These are phyloP conservation scores for Neurospora tetraspora DNA, from an alignment of 495 filamentous ascomycete species.

Conservation along the genomic window DNA sequence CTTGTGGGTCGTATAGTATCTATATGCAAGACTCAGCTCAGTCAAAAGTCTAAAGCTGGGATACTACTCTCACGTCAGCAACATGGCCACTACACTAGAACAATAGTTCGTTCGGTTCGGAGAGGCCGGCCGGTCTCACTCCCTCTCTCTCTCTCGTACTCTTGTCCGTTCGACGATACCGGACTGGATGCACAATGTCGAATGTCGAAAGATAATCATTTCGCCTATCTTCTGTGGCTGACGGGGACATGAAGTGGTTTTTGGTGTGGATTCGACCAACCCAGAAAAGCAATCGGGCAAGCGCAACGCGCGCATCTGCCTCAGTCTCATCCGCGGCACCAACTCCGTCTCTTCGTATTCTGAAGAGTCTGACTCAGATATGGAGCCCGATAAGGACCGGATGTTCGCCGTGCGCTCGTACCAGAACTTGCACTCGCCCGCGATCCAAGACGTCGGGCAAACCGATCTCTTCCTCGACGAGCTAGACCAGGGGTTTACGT, in stretches of 20 bases:
- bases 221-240: background rate
- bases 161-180: background rate
- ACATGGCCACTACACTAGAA: background rate
- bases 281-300: background rate
- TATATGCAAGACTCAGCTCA: background rate
- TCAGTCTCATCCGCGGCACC: background rate
- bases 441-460: background rate
- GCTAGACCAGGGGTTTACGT: background rate
- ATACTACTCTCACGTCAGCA: background rate
- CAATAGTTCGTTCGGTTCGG: background rate
- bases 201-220: background rate
- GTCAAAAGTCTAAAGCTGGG: background rate
- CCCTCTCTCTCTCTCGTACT: background rate
- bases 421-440: background rate
- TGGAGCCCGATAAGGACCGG: background rate
- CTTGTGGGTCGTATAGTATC: background rate
- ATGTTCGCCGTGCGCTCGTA: background rate
- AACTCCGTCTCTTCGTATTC: background rate
- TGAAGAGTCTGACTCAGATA: background rate
- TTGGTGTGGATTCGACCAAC: background rate
- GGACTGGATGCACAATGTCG: background rate
- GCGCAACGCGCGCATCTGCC: background rate
- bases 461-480: background rate
- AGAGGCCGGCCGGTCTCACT: background rate
- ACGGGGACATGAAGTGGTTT: background rate